Conservation (phyloP, 2,329 filamentous ascomycete species). For the Arthroderma sp. region DNA sequence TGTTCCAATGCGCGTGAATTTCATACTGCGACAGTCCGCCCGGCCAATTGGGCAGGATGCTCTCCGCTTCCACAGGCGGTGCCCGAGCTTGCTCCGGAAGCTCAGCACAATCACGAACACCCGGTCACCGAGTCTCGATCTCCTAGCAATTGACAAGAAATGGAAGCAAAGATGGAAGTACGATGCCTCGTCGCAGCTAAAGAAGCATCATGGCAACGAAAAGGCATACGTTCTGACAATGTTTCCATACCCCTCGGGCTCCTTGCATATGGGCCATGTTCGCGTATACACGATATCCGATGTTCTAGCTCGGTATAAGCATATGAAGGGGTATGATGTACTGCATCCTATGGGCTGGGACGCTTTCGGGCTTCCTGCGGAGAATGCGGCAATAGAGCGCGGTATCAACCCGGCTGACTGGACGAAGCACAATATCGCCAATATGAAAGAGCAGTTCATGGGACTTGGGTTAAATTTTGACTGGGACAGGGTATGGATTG, state of each 20-base stretch:
- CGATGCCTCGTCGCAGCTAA: conserved; percentile 3
- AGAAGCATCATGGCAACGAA: conserved; percentile 11
- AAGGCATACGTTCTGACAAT: conserved; percentile 67
- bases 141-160: conserved; percentile 38
- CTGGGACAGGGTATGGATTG: conserved; percentile 57
- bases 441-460: conserved; percentile 71
- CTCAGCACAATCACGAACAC: conserved; percentile 15
- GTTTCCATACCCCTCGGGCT: conserved; percentile 87
- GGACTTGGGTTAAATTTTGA: conserved; percentile 72
- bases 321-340: conserved; percentile 60
- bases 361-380: conserved; percentile 77
- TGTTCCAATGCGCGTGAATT: conserved; percentile 1
- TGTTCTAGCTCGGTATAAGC: conserved; percentile 62
- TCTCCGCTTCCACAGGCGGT: not conserved
- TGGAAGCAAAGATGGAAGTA: conserved; percentile 40
- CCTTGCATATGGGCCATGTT: conserved; percentile 73
- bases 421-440: conserved; percentile 67
- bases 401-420: conserved; percentile 64
- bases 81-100: not conserved
- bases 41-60: not conserved
- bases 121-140: conserved; percentile 23
- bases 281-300: conserved; percentile 86
- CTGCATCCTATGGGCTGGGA: conserved; percentile 92
- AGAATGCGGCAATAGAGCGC: conserved; percentile 79
- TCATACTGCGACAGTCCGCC: not conserved